Evolutionary conservation across 306 rosid species (phyloP).

Genomic region (Sphenostylis stenocarpa): DNA sequence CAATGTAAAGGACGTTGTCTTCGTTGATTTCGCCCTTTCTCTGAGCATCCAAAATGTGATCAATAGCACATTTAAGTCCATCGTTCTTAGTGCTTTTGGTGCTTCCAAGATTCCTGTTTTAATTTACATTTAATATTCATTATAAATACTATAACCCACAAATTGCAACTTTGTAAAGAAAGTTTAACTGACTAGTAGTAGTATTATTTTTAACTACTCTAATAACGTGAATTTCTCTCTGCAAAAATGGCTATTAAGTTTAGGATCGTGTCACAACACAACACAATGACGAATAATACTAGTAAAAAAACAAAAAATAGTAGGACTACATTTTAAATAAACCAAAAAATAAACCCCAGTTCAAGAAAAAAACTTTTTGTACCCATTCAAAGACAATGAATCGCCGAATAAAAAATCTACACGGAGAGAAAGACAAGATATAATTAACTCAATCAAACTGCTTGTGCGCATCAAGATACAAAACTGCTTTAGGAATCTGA

Average conservation of each 20-base stretch:
- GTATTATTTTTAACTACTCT: neutral
- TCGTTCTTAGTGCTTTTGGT: conserved; percentile 45
- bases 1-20: conserved; percentile 93
- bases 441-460: neutral
- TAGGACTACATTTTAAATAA: no score
- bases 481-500: neutral
- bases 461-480: neutral
- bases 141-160: neutral
- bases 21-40: conserved; percentile 89
- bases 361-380: neutral
- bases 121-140: neutral
- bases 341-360: neutral
- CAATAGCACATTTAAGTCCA: conserved; percentile 81
- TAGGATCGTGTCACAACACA: neutral
- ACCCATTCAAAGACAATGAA: neutral
- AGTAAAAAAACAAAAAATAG: no score
- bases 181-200: neutral
- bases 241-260: neutral
- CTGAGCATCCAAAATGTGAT: conserved; percentile 85
- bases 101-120: conserved; percentile 63
- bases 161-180: neutral
- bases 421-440: neutral
- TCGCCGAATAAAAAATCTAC: no score
- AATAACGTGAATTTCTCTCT: neutral
- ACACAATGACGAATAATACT: neutral